Conservation (phyloP, 1,284 basidiomycete genomes). For the Cutaneotrichosporon spelunceum region DNA sequence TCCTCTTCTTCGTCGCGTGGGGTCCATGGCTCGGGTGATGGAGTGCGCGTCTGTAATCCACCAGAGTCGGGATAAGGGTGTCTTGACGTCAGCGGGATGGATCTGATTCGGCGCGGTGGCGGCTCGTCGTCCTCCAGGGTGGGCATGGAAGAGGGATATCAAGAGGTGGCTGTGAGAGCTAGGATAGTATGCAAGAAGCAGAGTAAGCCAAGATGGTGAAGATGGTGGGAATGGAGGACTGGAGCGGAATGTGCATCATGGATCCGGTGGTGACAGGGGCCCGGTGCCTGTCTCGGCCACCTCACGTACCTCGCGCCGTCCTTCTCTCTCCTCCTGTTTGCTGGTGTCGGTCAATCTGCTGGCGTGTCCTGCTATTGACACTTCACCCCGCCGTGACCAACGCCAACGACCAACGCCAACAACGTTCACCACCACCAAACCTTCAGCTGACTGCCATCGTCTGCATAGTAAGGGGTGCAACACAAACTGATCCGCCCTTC, state of each 20-base stretch:
- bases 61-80: neutral
- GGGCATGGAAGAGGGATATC: neutral
- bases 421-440: too few relatives aligned
- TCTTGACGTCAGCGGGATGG: neutral
- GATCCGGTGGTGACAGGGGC: neutral
- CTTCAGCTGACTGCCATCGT: too few relatives aligned
- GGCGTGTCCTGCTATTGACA: too few relatives aligned
- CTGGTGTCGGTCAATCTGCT: too few relatives aligned
- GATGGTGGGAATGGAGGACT: neutral
- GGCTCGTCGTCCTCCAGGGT: neutral
- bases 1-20: neutral
- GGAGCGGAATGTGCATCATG: neutral
- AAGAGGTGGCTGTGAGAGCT: neutral
- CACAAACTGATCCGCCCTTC: too few relatives aligned
- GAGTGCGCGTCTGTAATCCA: neutral
- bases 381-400: too few relatives aligned
- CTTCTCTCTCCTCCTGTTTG: too few relatives aligned
- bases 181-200: too few relatives aligned
- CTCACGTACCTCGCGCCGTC: neutral
- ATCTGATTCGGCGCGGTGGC: neutral
- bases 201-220: neutral
- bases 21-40: conserved; percentile 3
- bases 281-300: neutral
- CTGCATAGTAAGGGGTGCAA: too few relatives aligned
- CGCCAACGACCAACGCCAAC: too few relatives aligned